These are phyloP conservation scores for Cyberlindnera americana DNA, from an alignment of 805 yeast genomes.

Conservation along the genomic window DNA sequence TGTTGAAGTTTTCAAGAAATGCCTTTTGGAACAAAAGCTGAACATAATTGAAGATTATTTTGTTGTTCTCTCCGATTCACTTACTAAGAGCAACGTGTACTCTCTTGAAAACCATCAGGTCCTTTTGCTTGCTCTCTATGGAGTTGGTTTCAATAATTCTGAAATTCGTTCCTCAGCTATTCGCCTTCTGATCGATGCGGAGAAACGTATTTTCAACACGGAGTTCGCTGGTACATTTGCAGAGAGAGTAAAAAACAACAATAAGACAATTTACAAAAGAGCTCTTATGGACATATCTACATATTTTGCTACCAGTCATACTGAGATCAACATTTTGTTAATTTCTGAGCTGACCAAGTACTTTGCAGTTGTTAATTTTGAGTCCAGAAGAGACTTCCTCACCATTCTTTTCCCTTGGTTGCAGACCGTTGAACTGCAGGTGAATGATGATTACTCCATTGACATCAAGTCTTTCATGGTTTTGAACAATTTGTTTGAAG, in stretches of 20 bases:
- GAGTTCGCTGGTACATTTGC: constrained; percentile 54
- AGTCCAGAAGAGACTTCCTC: constrained; percentile 71
- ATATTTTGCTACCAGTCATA: constrained; percentile 57
- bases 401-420: constrained; percentile 89
- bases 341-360: constrained; percentile 71
- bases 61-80: constrained; percentile 62
- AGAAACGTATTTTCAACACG: constrained; percentile 52
- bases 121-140: constrained; percentile 71
- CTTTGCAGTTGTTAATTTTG: constrained; percentile 55
- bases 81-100: constrained; percentile 43
- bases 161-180: constrained; percentile 73
- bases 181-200: constrained; percentile 63
- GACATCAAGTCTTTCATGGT: constrained; percentile 58
- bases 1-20: constrained; percentile 64
- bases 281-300: constrained; percentile 78
- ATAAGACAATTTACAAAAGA: constrained; percentile 81
- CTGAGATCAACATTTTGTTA: constrained; percentile 58
- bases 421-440: constrained; percentile 68
- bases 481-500: constrained; percentile 73
- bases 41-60: constrained; percentile 67
- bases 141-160: constrained; percentile 68
- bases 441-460: constrained; percentile 36
- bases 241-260: constrained; percentile 68
- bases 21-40: constrained; percentile 54
- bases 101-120: constrained; percentile 60